phyloP scores from a whole-genome alignment of 2,329 filamentous ascomycete species.

The Westerdykella aurantiaca region DNA sequence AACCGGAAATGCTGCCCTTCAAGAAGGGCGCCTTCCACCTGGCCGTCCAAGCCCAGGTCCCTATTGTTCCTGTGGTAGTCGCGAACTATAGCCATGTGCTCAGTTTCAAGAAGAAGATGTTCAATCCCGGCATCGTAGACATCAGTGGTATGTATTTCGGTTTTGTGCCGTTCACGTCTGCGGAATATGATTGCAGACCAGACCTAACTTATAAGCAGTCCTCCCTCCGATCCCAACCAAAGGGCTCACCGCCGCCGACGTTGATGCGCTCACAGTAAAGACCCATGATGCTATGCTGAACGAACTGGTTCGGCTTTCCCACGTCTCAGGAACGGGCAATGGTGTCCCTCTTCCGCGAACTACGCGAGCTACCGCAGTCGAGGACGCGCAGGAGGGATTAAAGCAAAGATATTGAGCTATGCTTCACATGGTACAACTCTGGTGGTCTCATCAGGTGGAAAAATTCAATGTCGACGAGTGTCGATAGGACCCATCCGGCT shows the following conservation, averaged over 20 bases:
- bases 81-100: slow-evolving; percentile 48
- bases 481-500: too few species aligned
- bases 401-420: too few species aligned
- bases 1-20: slow-evolving; percentile 82
- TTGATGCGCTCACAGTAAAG: slow-evolving; percentile 27
- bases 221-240: slow-evolving; percentile 34
- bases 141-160: slow-evolving; percentile 24
- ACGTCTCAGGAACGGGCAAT: slow-evolving; percentile 19
- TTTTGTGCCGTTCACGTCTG: not conserved
- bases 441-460: too few species aligned
- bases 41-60: slow-evolving; percentile 87
- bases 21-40: slow-evolving; percentile 99
- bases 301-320: slow-evolving; percentile 29
- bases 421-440: too few species aligned
- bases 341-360: slow-evolving; percentile 21
- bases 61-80: slow-evolving; percentile 73
- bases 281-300: slow-evolving; percentile 34
- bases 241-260: slow-evolving; percentile 30
- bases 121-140: slow-evolving; percentile 51
- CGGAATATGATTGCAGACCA: not conserved
- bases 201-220: slow-evolving; percentile 6
- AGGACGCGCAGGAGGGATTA: slow-evolving; percentile 21
- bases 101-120: slow-evolving; percentile 41
- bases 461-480: too few species aligned
- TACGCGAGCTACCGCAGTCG: slow-evolving; percentile 11